Conservation (phyloP, 2,329 filamentous ascomycete species). For the Dryadomyces quercus-mongolicae region DNA sequence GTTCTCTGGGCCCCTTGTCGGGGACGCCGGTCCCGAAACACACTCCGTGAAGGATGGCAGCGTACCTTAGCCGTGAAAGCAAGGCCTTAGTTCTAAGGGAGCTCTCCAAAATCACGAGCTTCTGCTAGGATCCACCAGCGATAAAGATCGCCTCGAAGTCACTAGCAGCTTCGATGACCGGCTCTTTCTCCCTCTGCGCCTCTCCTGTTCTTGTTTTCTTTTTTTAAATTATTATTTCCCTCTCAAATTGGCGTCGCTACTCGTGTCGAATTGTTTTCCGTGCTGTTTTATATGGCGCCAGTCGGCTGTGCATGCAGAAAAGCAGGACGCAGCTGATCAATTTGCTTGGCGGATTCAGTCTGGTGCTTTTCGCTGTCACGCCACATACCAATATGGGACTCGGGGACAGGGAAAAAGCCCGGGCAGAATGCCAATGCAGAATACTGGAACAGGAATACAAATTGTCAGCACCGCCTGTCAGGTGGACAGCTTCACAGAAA, state of each 20-base stretch:
- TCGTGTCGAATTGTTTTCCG: not conserved
- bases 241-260: not conserved
- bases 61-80: not conserved
- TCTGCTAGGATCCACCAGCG: not conserved
- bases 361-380: not conserved
- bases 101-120: not conserved
- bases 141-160: not conserved
- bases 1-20: not conserved
- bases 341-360: not conserved
- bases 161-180: conserved; percentile 1
- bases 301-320: not conserved
- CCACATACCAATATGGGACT: not conserved
- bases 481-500: not conserved
- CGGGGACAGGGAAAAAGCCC: not conserved
- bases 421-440: not conserved
- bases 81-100: not conserved
- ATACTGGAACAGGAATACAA: not conserved
- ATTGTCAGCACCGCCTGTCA: not conserved
- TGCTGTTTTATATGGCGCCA: not conserved
- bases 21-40: not conserved
- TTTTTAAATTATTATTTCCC: not conserved
- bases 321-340: not conserved
- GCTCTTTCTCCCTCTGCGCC: not conserved
- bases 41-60: not conserved
- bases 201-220: not conserved